Conservation (phyloP, 139 green algal genomes). For the Picochlorum sp. region DNA sequence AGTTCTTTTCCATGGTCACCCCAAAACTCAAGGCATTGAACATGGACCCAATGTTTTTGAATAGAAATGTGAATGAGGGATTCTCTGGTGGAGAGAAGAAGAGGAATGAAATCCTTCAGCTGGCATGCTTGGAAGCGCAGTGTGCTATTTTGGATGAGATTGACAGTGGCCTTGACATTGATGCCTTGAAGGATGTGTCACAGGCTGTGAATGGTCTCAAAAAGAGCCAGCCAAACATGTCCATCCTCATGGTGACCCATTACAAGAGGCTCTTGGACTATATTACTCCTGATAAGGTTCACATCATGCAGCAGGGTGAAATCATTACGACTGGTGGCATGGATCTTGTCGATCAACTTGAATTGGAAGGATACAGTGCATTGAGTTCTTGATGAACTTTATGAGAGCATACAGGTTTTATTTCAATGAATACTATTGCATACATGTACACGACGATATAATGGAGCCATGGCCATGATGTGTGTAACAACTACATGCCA, state of each 20-base stretch:
- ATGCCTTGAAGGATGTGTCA: slow-evolving; percentile 80
- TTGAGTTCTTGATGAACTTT: slow-evolving; percentile 6
- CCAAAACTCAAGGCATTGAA: slow-evolving; percentile 93
- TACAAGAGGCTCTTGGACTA: slow-evolving; percentile 90
- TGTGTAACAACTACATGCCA: no score
- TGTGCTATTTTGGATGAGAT: slow-evolving; percentile 81
- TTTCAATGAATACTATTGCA: no score
- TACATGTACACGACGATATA: no score
- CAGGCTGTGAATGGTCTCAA: slow-evolving; percentile 62
- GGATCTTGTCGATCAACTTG: slow-evolving; percentile 50
- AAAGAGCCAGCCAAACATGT: slow-evolving; percentile 40
- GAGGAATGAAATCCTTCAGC: slow-evolving; percentile 91
- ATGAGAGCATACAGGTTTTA: background rate
- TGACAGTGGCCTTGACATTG: slow-evolving; percentile 93
- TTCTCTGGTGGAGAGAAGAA: slow-evolving; percentile 99
- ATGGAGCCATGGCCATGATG: no score
- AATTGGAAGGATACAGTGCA: slow-evolving; percentile 51
- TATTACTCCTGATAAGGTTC: slow-evolving; percentile 64
- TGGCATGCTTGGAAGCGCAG: slow-evolving; percentile 87
- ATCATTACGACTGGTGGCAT: slow-evolving; percentile 63
- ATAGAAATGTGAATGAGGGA: slow-evolving; percentile 97
- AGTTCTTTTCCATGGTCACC: slow-evolving; percentile 94
- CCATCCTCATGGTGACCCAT: slow-evolving; percentile 96
- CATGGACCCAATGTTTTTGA: slow-evolving; percentile 95
- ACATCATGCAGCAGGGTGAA: slow-evolving; percentile 63